Evolutionary conservation across 495 filamentous ascomycete species (phyloP).

Genomic region (Penicillium malachiteum): DNA sequence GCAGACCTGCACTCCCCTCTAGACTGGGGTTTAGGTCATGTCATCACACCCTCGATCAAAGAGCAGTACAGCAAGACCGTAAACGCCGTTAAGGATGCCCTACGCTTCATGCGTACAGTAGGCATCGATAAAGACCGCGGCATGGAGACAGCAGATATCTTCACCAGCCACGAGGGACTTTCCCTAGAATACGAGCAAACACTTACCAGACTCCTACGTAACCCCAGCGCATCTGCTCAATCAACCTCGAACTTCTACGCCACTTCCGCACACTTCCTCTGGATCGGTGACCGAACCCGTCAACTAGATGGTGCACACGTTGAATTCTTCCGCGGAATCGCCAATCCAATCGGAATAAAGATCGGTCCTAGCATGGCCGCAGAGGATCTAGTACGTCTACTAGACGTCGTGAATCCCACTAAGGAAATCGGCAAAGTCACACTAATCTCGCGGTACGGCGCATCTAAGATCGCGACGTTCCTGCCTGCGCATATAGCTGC

Average conservation of each 20-base stretch:
- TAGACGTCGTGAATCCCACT: constrained; percentile 80
- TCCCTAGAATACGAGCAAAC: constrained; percentile 92
- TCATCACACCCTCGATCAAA: constrained; percentile 77
- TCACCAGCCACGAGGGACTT: constrained; percentile 91
- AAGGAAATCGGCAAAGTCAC: constrained; percentile 88
- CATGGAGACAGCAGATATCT: constrained; percentile 92
- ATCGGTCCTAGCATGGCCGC: constrained; percentile 80
- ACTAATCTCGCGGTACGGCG: constrained; percentile 92
- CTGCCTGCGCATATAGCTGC: constrained; percentile 82
- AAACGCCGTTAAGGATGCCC: constrained; percentile 79
- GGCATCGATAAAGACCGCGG: constrained; percentile 83
- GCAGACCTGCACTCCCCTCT: constrained; percentile 91
- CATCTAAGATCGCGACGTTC: constrained; percentile 63
- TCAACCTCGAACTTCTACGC: constrained; percentile 61
- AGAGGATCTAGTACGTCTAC: constrained; percentile 68
- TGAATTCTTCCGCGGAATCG: constrained; percentile 94
- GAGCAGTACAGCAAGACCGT: constrained; percentile 82
- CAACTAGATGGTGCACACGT: constrained; percentile 91
- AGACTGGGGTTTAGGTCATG: constrained; percentile 94
- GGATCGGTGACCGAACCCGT: constrained; percentile 95
- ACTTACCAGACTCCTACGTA: constrained; percentile 71
- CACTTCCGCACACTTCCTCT: constrained; percentile 95
- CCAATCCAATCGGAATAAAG: constrained; percentile 95
- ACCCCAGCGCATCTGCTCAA: constrained; percentile 44
- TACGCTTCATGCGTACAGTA: constrained; percentile 93